phyloP scores from a whole-genome alignment of 2,329 filamentous ascomycete species.

The Dendrostoma leiphaemia region DNA sequence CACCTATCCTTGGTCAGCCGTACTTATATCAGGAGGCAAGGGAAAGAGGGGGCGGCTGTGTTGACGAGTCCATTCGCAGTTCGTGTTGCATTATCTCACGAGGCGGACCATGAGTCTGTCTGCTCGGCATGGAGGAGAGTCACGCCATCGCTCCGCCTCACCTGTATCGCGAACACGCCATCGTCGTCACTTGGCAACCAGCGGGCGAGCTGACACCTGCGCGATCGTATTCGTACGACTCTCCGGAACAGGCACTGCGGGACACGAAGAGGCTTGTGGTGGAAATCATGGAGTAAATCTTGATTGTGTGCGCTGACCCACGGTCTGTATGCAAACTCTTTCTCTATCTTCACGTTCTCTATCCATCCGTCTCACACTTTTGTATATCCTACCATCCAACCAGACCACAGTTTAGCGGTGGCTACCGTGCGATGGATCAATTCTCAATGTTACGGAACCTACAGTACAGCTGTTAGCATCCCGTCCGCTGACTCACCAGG shows the following conservation, averaged over 20 bases:
- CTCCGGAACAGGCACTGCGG: background rate
- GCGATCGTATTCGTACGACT: too few species aligned
- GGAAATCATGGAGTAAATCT: background rate
- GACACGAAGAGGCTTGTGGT: background rate
- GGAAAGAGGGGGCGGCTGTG: too few species aligned
- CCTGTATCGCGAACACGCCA: background rate
- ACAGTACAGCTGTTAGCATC: background rate
- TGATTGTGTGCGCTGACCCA: background rate
- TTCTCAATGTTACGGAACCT: background rate
- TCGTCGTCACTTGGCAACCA: background rate
- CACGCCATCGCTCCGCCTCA: too few species aligned
- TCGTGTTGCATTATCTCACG: too few species aligned
- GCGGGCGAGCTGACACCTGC: background rate
- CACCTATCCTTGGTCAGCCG: too few species aligned
- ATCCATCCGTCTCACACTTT: background rate
- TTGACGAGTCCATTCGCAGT: too few species aligned
- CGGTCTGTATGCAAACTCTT: background rate
- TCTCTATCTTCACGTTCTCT: background rate
- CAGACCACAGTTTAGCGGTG: background rate
- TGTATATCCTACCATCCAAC: background rate
- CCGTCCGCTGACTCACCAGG: background rate
- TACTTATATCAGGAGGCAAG: too few species aligned
- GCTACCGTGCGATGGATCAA: background rate
- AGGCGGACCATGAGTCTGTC: too few species aligned
- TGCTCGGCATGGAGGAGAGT: too few species aligned